Evolutionary conservation across 2,329 filamentous ascomycete genomes (phyloP).

Genomic region (Phialocephala sp.): DNA sequence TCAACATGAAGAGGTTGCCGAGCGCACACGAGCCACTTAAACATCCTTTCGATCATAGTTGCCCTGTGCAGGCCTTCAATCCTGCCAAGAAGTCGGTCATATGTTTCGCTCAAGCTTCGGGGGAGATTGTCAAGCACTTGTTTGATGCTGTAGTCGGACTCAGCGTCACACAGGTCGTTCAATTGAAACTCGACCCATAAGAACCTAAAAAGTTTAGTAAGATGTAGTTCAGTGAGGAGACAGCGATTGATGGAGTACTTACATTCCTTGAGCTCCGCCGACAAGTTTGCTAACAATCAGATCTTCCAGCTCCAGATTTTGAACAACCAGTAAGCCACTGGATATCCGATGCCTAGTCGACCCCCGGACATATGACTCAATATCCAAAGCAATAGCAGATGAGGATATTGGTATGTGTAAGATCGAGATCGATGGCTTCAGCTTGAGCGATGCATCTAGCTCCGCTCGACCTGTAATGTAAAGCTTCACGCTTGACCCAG

Average conservation of each 20-base stretch:
- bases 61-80: conserved; percentile 16
- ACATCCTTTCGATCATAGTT: conserved; percentile 23
- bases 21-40: conserved; percentile 30
- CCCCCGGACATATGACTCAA: conserved; percentile 20
- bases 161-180: conserved; percentile 26
- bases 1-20: conserved; percentile 24
- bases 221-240: neutral
- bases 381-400: conserved; percentile 20
- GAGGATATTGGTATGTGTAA: conserved; percentile 10
- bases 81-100: conserved; percentile 23
- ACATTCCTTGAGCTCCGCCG: conserved; percentile 29
- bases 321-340: conserved; percentile 18
- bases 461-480: conserved; percentile 24
- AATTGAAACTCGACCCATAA: conserved; percentile 32
- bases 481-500: conserved; percentile 8
- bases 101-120: conserved; percentile 25
- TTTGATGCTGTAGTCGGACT: conserved; percentile 26
- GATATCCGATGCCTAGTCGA: conserved; percentile 11
- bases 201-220: conserved; percentile 22
- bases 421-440: neutral
- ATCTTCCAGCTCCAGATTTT: conserved; percentile 16
- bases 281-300: conserved; percentile 22
- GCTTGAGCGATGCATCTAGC: neutral
- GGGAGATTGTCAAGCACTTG: conserved; percentile 24
- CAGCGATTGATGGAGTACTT: neutral